These are phyloP conservation scores for Phialemoniopsis sp. DNA, from an alignment of 2,329 filamentous ascomycete genomes.

Conservation along the genomic window DNA sequence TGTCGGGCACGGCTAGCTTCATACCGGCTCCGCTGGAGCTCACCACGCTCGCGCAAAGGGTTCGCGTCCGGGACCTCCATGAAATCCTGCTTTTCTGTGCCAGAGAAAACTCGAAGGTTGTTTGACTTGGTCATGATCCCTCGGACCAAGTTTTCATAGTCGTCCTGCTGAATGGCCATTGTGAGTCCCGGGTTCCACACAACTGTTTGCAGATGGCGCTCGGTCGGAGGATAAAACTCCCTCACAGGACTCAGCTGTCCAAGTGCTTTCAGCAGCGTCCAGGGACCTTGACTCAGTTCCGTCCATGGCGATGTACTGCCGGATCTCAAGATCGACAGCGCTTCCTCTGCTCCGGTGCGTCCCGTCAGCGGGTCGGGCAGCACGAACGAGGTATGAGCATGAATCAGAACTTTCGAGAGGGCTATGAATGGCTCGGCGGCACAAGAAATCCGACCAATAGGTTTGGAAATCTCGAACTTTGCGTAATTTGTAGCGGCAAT, in stretches of 20 bases:
- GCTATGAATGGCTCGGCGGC: conserved; percentile 49
- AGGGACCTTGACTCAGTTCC: conserved; percentile 12
- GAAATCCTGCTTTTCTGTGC: too few species aligned
- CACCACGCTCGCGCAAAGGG: too few species aligned
- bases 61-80: too few species aligned
- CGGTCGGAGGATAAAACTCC: conserved; percentile 29
- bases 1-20: too few species aligned
- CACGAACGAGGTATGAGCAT: conserved; percentile 56
- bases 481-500: conserved; percentile 32
- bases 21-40: conserved; percentile 6
- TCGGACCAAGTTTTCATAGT: conserved; percentile 20
- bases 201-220: conserved; percentile 26
- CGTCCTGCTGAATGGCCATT: conserved; percentile 30
- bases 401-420: conserved; percentile 53
- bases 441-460: conserved; percentile 53
- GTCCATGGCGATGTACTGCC: conserved; percentile 47
- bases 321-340: conserved; percentile 42
- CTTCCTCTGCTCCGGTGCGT: conserved; percentile 58
- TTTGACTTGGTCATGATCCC: conserved; percentile 23
- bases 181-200: conserved; percentile 25
- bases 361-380: conserved; percentile 54
- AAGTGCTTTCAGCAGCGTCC: conserved; percentile 13
- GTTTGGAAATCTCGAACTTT: conserved; percentile 47
- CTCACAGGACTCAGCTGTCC: conserved; percentile 20
- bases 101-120: conserved; percentile 15